Conservation (phyloP, 495 filamentous ascomycete genomes). For the Penicillium maclennaniae region DNA sequence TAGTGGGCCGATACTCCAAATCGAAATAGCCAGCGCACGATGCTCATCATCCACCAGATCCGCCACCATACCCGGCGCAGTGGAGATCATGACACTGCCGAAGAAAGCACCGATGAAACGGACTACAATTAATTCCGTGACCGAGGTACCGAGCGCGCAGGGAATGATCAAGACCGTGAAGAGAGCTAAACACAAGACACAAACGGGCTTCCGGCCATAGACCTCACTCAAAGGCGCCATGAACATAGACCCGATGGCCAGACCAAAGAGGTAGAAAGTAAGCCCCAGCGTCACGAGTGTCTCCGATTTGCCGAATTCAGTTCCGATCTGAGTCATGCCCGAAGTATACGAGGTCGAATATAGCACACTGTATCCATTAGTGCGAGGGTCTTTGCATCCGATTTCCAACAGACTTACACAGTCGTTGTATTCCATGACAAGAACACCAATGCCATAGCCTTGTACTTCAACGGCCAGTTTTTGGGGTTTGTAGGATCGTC, state of each 20-base stretch:
- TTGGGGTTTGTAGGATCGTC: constrained; percentile 66
- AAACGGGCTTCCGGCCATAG: constrained; percentile 72
- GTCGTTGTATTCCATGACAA: constrained; percentile 72
- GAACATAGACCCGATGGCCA: constrained; percentile 69
- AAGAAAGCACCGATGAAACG: constrained; percentile 76
- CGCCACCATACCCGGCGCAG: constrained; percentile 76
- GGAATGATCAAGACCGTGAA: constrained; percentile 69
- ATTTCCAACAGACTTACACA: constrained; percentile 39
- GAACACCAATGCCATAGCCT: constrained; percentile 54
- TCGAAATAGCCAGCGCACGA: constrained; percentile 66
- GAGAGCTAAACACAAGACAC: constrained; percentile 56
- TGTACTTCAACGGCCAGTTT: constrained; percentile 72
- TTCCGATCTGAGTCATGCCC: constrained; percentile 60
- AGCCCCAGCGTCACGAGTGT: constrained; percentile 68
- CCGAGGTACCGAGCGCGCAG: constrained; percentile 61
- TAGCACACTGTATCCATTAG: constrained; percentile 52
- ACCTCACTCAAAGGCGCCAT: constrained; percentile 76
- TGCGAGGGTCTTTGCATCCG: neutral
- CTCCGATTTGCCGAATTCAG: constrained; percentile 58
- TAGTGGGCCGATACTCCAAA: constrained; percentile 75
- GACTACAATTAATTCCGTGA: constrained; percentile 61
- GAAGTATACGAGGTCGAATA: constrained; percentile 83
- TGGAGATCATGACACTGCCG: constrained; percentile 74
- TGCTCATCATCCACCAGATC: constrained; percentile 71
- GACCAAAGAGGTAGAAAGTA: constrained; percentile 64